Percentiles rank a stretch among this genome's conserved stretches.
These are phyloP conservation scores for Boletus eberwhitei DNA, from an alignment of 768 basidiomycete genomes.

Conservation along the genomic window DNA sequence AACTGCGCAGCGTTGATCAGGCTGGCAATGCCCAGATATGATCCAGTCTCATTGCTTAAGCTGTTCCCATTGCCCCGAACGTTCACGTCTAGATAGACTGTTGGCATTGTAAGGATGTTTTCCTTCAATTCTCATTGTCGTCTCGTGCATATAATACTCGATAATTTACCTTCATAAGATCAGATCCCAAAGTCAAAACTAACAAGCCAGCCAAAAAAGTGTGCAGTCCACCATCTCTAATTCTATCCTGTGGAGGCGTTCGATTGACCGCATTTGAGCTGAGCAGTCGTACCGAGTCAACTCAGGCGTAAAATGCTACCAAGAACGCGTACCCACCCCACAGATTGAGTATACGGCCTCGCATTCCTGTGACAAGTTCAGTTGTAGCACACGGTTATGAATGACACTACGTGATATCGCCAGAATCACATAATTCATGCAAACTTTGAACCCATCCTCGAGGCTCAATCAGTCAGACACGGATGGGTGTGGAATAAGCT, in stretches of 20 bases:
- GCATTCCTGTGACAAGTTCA: constrained; percentile 63
- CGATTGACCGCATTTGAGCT: constrained; percentile 57
- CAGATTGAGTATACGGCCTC: constrained; percentile 60
- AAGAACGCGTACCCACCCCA: constrained; percentile 41
- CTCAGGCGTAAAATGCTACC: not conserved
- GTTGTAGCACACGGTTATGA: too few species aligned
- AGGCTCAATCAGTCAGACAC: not conserved
- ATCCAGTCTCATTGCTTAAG: not conserved
- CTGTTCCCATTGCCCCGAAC: not conserved
- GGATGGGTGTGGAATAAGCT: not conserved
- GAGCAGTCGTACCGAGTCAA: not conserved
- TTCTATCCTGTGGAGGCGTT: constrained; percentile 11
- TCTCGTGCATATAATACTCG: not conserved
- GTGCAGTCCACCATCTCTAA: constrained; percentile 32
- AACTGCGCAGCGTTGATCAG: constrained; percentile 50
- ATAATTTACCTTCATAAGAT: constrained; percentile 4
- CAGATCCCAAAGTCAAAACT: constrained; percentile 13
- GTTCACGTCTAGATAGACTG: not conserved
- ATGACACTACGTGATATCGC: too few species aligned
- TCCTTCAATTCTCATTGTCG: not conserved
- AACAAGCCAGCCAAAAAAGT: constrained; percentile 51
- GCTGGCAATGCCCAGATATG: constrained; percentile 51
- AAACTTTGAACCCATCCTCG: not conserved
- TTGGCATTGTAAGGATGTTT: not conserved
- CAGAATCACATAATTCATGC: too few species aligned